Base-by-base conservation (phyloP, 2,329 filamentous ascomycete species). In the Dissoconium aciculare region DNA sequence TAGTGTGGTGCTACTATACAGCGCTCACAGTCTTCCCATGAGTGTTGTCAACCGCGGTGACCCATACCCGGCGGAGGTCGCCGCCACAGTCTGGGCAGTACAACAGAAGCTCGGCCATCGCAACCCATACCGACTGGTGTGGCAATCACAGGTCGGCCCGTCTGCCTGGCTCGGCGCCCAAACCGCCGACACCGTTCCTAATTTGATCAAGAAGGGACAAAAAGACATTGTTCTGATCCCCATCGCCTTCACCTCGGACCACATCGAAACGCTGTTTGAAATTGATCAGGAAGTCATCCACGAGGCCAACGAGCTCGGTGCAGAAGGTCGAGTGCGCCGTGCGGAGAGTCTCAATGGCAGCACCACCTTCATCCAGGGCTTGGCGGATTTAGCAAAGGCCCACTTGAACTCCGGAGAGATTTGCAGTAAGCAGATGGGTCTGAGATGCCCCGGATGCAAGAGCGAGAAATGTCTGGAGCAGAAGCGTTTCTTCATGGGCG, bases 61-160 rank as follows among this genome's bases (percentile, higher is more conserved):
- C 49, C 80, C 89, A 1, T 98, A 98, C 54, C 87, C 89, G 1
- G 78, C 82, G 17, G 89, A 98, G 56, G 89, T 98, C 4, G 87
- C 82, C 5, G 89, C 89, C 6, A 98, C 89, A 0, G 89, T 95
- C 5, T 77, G 93, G 51, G 85, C 87, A 3, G 87, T 98, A n/a
- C 94, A 94, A 79, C 72, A 91, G 53, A 70, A 82, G 28, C 67
- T 98, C 10, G 77, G 76, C 17, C 84, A 89, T 57, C 77, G 73
- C 38, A 89, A 98, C 59, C 82, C 80, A 4, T 95, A 94, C 59
- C 76, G 89, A 32, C 66, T 98, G 11, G 89, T 85, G 50, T 98
- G 89, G 89, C 89, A 98, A 57, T 94, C 85, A 4, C 89, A 98
- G 58, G 89, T 98, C 40, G 89, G 91, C 5, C 89, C 91, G 0